phyloP scores from a whole-genome alignment of 495 filamentous ascomycete genomes.

The Penicillium soppii region DNA sequence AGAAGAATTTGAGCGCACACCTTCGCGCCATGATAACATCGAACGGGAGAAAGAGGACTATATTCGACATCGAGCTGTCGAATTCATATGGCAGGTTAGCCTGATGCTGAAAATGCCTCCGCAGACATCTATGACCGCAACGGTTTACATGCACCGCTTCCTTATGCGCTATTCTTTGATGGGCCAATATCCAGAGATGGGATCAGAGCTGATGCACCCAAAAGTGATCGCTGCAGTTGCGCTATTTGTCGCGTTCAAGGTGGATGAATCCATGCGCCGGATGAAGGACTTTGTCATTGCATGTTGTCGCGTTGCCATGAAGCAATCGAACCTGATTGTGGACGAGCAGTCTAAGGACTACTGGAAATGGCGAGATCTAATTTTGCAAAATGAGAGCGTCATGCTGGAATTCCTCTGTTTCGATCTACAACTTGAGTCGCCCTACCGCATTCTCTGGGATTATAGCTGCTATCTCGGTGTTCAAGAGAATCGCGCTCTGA shows the following conservation, averaged over 20 bases:
- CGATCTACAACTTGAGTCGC: slow-evolving; percentile 82
- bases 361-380: slow-evolving; percentile 94
- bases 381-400: slow-evolving; percentile 85
- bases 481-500: slow-evolving; percentile 69
- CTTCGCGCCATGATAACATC: slow-evolving; percentile 83
- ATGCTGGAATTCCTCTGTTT: slow-evolving; percentile 92
- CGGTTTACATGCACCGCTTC: slow-evolving; percentile 91
- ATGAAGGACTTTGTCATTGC: slow-evolving; percentile 90
- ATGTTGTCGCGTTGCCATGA: slow-evolving; percentile 91
- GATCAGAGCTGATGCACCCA: slow-evolving; percentile 60
- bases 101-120: slow-evolving; percentile 91
- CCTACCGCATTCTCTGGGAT: slow-evolving; percentile 78
- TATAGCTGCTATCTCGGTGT: slow-evolving; percentile 67
- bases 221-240: slow-evolving; percentile 88
- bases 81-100: slow-evolving; percentile 93
- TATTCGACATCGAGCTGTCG: slow-evolving; percentile 82
- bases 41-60: slow-evolving; percentile 70
- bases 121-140: slow-evolving; percentile 86
- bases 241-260: slow-evolving; percentile 92
- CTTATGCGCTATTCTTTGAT: slow-evolving; percentile 75
- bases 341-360: slow-evolving; percentile 97
- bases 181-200: slow-evolving; percentile 53
- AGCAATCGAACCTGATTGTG: slow-evolving; percentile 79
- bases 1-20: slow-evolving; percentile 76
- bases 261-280: slow-evolving; percentile 91